Evolutionary conservation across 2,329 filamentous ascomycete genomes (phyloP).

Genomic region (Botrytis fabae): DNA sequence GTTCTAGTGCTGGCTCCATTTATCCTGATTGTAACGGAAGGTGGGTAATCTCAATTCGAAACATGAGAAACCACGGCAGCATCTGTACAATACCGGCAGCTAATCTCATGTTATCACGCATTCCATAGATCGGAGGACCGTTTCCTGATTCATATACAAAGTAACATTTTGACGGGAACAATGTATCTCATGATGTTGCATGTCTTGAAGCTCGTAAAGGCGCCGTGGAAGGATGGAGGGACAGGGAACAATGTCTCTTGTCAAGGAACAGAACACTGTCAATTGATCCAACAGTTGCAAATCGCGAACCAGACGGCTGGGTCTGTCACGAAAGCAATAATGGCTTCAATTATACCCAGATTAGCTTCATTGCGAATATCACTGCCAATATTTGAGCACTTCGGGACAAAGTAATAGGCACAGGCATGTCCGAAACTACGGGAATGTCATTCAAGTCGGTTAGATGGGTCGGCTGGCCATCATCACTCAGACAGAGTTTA

Average conservation of each 20-base stretch:
- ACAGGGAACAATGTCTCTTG: background rate
- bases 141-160: background rate
- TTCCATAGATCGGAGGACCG: background rate
- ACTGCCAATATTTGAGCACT: background rate
- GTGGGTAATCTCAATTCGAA: slow-evolving; percentile 15
- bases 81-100: background rate
- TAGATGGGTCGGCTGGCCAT: slow-evolving; percentile 1
- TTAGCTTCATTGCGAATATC: background rate
- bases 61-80: slow-evolving; percentile 1
- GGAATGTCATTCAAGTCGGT: background rate
- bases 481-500: background rate
- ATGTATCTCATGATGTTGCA: background rate
- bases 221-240: background rate
- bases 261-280: background rate
- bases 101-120: background rate
- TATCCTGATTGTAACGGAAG: background rate
- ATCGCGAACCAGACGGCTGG: background rate
- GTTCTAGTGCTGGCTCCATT: background rate
- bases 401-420: background rate
- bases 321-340: background rate
- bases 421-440: slow-evolving; percentile 1
- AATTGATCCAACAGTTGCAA: slow-evolving; percentile 1
- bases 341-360: background rate
- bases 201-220: background rate
- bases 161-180: background rate